phyloP scores from a whole-genome alignment of 345 rosid genomes.

The Brassica carinata region DNA sequence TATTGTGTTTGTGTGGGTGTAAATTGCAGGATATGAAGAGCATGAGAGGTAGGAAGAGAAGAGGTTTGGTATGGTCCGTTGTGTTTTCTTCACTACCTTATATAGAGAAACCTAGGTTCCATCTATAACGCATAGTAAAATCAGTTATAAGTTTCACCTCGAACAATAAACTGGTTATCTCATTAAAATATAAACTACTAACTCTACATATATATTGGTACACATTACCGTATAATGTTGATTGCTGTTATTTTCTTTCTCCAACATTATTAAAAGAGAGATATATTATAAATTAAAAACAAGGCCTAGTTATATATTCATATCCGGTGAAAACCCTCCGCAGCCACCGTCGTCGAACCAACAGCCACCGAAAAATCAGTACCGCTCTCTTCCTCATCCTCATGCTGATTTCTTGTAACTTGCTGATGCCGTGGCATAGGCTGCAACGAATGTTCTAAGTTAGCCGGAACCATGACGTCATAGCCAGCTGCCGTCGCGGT shows the following conservation, averaged over 20 bases:
- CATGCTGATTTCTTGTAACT: constrained; percentile 49
- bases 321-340: constrained; percentile 47
- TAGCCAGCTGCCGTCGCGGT: constrained; percentile 32
- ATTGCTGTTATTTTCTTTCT: neutral
- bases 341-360: constrained; percentile 25
- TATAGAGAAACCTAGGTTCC: constrained; percentile 4
- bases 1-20: constrained; percentile 6
- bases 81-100: constrained; percentile 8
- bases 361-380: constrained; percentile 41
- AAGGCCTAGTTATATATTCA: constrained; percentile 19
- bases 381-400: constrained; percentile 70
- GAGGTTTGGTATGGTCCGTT: constrained; percentile 21
- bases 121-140: neutral
- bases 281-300: neutral
- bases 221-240: neutral
- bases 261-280: neutral
- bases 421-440: constrained; percentile 47
- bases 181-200: neutral
- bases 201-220: neutral
- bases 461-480: constrained; percentile 54
- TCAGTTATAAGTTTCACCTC: neutral
- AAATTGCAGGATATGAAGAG: constrained; percentile 39
- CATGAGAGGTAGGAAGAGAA: constrained; percentile 37
- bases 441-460: constrained; percentile 47
- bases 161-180: neutral